Percentiles rank a stretch among this genome's conserved stretches.
phyloP scores from a whole-genome alignment of 441 rosid species.

The Corymbia citriodora region DNA sequence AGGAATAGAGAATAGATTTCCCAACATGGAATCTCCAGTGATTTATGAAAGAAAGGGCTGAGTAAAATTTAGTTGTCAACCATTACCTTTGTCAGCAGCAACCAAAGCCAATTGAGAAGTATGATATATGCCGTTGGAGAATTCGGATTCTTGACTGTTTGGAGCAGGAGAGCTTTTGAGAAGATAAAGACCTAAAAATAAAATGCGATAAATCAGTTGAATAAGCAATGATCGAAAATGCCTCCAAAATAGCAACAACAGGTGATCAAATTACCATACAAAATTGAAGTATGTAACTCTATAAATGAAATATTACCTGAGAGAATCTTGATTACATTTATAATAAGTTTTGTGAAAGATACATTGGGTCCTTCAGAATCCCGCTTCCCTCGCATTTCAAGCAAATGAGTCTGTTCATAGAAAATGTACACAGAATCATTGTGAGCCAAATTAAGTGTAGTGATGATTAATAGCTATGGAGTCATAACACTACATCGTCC shows the following conservation, averaged over 20 bases:
- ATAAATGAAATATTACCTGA: slow-evolving; percentile 47
- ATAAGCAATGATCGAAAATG: not conserved
- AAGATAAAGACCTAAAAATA: slow-evolving; percentile 45
- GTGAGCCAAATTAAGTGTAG: not conserved
- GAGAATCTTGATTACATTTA: slow-evolving; percentile 61
- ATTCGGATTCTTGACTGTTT: slow-evolving; percentile 19
- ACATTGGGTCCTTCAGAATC: slow-evolving; percentile 32
- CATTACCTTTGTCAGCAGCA: slow-evolving; percentile 45
- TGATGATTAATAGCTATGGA: not conserved
- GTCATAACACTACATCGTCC: not conserved
- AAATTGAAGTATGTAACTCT: not conserved
- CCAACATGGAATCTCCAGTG: not conserved
- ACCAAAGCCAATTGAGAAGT: slow-evolving; percentile 30
- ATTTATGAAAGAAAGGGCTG: not conserved
- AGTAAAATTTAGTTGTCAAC: not conserved
- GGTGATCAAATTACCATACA: not conserved
- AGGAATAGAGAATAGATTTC: not conserved
- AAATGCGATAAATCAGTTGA: not conserved
- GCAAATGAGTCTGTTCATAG: slow-evolving; percentile 63
- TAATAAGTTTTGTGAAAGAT: slow-evolving; percentile 52
- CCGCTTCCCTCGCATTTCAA: slow-evolving; percentile 44
- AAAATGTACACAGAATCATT: not conserved
- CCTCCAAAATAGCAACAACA: not conserved
- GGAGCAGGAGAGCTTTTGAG: slow-evolving; percentile 24
- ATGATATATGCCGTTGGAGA: slow-evolving; percentile 25